Base-by-base conservation (phyloP, 441 rosid species). In the Breynia disticha region DNA sequence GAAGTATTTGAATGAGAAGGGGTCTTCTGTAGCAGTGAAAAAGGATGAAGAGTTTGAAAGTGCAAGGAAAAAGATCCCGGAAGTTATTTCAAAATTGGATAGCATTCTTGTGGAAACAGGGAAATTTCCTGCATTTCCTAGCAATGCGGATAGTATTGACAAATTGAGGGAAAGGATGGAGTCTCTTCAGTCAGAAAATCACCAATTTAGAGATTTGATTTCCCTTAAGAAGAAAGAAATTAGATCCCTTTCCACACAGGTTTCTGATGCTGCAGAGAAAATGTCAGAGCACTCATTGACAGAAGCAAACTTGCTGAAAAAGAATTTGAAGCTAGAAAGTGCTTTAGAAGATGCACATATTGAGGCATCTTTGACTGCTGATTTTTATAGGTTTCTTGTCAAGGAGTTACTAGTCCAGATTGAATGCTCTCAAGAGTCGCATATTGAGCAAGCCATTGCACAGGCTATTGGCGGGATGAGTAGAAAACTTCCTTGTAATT, bases 1-100 rank as follows among this genome's bases (percentile, higher is more conserved):
- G 24, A 82, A 70, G 64, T 74, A 68, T 68, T 69, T 84, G 66
- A 85, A 62, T 59, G 94, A 82, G 70, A 73, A 74, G 32, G 79
- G 75, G 24, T 72, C 77, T 54, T 72, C 78, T 49, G 58, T 78
- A 44, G 64, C 73, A 12, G 62, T 72, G 55, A 83, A 66, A 74
- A 90, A 80, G 71, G 96, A 82, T 43, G 85, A 77, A 65, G 99
- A 87, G 64, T 62, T 90, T 63, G 96, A 90, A 56, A 61, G 65
- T 9, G 55, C 82, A 56, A 83, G 70, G 72, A 90, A 76, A 81
- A 87, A 72, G 72, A 87, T 94, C 63, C 84, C 86, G 7, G 84
- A 72, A 60, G 72, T 75, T 54, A 69, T 83, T 61, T 52, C 59
- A 18, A 79, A 81, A 54, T 67, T 90, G 74, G 90, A 90, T 63